Percentiles rank a stretch among this genome's conserved stretches.
phyloP scores from a whole-genome alignment of 2,329 filamentous ascomycete species.

The Fusarium sp. region DNA sequence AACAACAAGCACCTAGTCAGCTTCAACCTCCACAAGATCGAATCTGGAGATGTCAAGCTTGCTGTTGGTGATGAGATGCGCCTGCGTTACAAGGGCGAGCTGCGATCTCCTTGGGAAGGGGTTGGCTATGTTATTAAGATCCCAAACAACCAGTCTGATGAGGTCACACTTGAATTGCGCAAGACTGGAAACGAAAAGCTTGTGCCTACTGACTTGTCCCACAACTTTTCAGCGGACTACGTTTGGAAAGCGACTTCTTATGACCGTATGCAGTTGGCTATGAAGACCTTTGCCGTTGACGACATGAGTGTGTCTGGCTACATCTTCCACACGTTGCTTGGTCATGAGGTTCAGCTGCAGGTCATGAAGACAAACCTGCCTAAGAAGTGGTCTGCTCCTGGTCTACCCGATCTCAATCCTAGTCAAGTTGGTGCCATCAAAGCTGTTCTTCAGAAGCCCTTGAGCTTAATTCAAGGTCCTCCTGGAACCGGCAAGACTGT shows the following conservation, averaged over 20 bases:
- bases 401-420: constrained; percentile 91
- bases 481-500: constrained; percentile 99
- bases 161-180: constrained; percentile 94
- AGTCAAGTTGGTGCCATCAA: constrained; percentile 98
- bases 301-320: constrained; percentile 99
- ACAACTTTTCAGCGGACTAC: constrained; percentile 98
- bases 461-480: constrained; percentile 96
- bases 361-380: constrained; percentile 96
- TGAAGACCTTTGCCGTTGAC: constrained; percentile 98
- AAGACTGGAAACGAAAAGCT: constrained; percentile 96
- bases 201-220: constrained; percentile 94
- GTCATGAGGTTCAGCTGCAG: constrained; percentile 92
- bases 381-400: constrained; percentile 96
- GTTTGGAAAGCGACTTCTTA: constrained; percentile 99
- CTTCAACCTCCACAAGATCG: constrained; percentile 96
- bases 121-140: constrained; percentile 99
- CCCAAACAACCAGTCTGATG: constrained; percentile 98
- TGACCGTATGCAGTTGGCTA: constrained; percentile 98
- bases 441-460: constrained; percentile 90
- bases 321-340: constrained; percentile 96
- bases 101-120: constrained; percentile 93
- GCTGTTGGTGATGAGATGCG: constrained; percentile 99
- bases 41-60: constrained; percentile 96
- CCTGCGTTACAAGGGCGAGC: constrained; percentile 93
- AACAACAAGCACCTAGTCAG: constrained; percentile 98